Evolutionary conservation across 495 filamentous ascomycete species (phyloP).

Genomic region (Chlorociboria aeruginascens): DNA sequence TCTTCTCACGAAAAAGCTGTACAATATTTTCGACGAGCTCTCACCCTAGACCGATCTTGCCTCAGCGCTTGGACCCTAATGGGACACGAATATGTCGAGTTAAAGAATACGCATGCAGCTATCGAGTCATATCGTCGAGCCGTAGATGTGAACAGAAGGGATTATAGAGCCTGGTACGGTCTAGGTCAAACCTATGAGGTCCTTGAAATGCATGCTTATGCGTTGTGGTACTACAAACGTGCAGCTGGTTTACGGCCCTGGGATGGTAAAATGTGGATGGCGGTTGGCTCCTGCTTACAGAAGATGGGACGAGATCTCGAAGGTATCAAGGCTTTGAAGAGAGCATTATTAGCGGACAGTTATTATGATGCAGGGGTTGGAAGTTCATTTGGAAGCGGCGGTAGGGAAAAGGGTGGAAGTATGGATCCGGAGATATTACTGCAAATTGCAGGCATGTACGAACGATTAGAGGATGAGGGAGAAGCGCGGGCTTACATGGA

Average conservation of each 20-base stretch:
- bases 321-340: slow-evolving; percentile 88
- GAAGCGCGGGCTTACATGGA: slow-evolving; percentile 93
- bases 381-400: slow-evolving; percentile 15
- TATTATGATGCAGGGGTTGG: slow-evolving; percentile 39
- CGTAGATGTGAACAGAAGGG: slow-evolving; percentile 90
- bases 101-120: slow-evolving; percentile 97
- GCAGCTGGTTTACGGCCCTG: slow-evolving; percentile 82
- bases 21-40: slow-evolving; percentile 89
- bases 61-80: slow-evolving; percentile 96
- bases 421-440: slow-evolving; percentile 85
- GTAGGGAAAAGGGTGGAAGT: background rate
- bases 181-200: slow-evolving; percentile 92
- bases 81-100: slow-evolving; percentile 98
- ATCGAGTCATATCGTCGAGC: slow-evolving; percentile 95
- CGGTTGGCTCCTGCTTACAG: slow-evolving; percentile 80
- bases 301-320: slow-evolving; percentile 73
- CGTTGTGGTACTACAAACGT: slow-evolving; percentile 94
- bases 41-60: slow-evolving; percentile 88
- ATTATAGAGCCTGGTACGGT: slow-evolving; percentile 98
- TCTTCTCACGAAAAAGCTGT: slow-evolving; percentile 97
- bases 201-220: slow-evolving; percentile 94
- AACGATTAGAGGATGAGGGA: slow-evolving; percentile 57
- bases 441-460: slow-evolving; percentile 83
- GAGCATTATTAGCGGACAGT: slow-evolving; percentile 69
- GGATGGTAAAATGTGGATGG: slow-evolving; percentile 98